Evolutionary conservation across 192 early-diverging fungal genomes (phyloP).

Genomic region (Dissophora ornata): DNA sequence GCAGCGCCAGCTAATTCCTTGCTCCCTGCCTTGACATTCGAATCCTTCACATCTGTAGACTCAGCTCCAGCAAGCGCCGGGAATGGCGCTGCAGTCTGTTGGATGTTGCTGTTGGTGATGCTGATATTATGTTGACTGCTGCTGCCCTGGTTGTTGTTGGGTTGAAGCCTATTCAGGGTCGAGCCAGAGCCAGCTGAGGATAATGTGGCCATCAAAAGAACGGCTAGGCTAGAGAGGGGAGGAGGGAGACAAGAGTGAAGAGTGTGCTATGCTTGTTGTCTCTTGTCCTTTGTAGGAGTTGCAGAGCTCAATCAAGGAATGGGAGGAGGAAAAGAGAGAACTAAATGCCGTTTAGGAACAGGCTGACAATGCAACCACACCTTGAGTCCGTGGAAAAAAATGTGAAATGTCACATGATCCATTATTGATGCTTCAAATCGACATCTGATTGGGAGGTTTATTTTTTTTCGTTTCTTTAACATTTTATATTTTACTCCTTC

Average conservation of each 20-base stretch:
- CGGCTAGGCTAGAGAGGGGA: background rate
- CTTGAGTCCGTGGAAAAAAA: too few species aligned
- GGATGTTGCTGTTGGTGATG: background rate
- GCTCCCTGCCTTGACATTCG: background rate
- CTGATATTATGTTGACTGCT: background rate
- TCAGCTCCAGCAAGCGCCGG: background rate
- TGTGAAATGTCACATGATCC: too few species aligned
- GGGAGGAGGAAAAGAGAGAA: too few species aligned
- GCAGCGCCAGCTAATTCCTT: background rate
- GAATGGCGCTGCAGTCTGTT: background rate
- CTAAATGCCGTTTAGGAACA: too few species aligned
- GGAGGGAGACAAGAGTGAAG: background rate
- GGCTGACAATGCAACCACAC: too few species aligned
- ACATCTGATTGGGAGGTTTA: too few species aligned
- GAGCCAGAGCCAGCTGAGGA: conserved; percentile 29
- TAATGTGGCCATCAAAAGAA: conserved; percentile 33
- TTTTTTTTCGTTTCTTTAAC: too few species aligned
- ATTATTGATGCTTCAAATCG: too few species aligned
- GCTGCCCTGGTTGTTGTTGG: conserved; percentile 14
- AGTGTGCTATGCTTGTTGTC: too few species aligned
- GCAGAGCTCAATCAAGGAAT: background rate
- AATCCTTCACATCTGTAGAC: background rate
- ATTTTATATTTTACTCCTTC: too few species aligned
- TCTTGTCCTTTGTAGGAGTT: background rate
- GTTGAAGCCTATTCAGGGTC: conserved; percentile 26